Conservation (phyloP, 345 rosid genomes). For the Kernera saxatilis region DNA sequence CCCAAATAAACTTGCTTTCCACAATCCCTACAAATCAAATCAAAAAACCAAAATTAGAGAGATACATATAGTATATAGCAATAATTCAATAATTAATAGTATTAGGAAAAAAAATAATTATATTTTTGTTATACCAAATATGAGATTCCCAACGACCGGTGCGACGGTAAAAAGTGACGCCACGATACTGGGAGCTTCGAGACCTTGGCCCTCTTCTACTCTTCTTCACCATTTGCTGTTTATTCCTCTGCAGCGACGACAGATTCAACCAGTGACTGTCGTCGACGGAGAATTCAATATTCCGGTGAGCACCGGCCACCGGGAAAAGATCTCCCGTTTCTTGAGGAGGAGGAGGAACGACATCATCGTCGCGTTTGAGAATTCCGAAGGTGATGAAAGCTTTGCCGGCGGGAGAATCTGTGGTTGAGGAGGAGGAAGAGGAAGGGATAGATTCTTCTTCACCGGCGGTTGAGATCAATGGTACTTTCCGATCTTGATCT, state of each 20-base stretch:
- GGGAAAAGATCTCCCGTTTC: constrained; percentile 29
- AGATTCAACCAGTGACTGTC: constrained; percentile 31
- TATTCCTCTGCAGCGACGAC: constrained; percentile 20
- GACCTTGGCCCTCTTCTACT: constrained; percentile 96
- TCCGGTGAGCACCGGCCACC: constrained; percentile 13
- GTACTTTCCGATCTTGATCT: constrained; percentile 31
- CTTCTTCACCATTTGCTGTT: constrained; percentile 22
- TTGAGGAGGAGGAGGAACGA: constrained; percentile 11
- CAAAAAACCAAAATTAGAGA: constrained; percentile 4
- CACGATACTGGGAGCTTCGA: constrained; percentile 91
- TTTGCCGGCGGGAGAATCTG: constrained; percentile 7
- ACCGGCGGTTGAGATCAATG: background rate
- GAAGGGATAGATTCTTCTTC: constrained; percentile 12
- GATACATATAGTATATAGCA: background rate
- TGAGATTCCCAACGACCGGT: constrained; percentile 99
- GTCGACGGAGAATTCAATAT: background rate
- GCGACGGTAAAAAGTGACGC: constrained; percentile 93
- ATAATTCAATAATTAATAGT: background rate
- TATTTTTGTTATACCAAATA: constrained; percentile 51
- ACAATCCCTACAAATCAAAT: constrained; percentile 68
- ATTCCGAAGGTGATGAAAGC: constrained; percentile 33
- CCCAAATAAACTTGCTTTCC: constrained; percentile 98
- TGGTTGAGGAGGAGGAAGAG: background rate
- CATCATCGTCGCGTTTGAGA: constrained; percentile 29
- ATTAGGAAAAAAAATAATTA: background rate